These are phyloP conservation scores for Claviceps fusiformis DNA, from an alignment of 2,329 filamentous ascomycete genomes.

Conservation along the genomic window DNA sequence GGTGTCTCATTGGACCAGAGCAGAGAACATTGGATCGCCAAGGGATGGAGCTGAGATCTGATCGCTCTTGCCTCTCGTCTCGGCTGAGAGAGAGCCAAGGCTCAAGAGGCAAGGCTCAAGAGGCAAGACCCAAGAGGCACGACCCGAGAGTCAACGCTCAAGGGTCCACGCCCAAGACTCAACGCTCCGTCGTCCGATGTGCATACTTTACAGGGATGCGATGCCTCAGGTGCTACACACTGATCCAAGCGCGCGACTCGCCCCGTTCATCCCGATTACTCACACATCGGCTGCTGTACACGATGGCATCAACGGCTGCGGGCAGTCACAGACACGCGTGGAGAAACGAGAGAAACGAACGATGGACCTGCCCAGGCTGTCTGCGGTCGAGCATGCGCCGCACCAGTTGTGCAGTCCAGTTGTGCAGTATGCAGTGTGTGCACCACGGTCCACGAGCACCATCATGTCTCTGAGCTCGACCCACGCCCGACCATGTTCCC, in stretches of 20 bases:
- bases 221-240: neutral
- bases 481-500: neutral
- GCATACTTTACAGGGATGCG: neutral
- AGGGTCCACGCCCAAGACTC: neutral
- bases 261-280: neutral
- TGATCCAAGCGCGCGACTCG: neutral
- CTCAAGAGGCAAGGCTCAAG: too few relatives aligned
- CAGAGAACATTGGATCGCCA: neutral
- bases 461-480: conserved; percentile 1
- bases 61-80: neutral
- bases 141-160: too few relatives aligned
- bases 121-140: too few relatives aligned
- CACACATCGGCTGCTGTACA: neutral
- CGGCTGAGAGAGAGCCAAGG: neutral
- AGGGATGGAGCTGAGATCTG: conserved; percentile 1
- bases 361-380: neutral
- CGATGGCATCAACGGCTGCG: neutral
- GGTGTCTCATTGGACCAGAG: neutral
- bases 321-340: conserved; percentile 1
- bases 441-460: neutral
- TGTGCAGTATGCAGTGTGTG: neutral
- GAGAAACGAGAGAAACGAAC: neutral
- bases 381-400: neutral
- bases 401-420: neutral
- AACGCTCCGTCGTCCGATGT: neutral